Conservation (phyloP, 805 yeast genomes). For the Ogataea kodamae region DNA sequence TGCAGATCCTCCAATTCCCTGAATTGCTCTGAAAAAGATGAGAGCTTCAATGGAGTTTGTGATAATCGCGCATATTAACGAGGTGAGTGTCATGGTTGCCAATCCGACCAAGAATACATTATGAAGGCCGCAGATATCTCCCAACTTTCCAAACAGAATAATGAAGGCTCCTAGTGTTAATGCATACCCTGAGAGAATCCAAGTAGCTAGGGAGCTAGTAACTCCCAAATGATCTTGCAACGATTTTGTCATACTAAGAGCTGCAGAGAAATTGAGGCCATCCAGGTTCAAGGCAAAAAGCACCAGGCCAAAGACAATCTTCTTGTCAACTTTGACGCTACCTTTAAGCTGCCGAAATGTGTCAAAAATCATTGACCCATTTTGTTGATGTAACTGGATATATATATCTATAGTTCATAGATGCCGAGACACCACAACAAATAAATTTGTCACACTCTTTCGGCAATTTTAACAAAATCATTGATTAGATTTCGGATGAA, state of each 20-base stretch:
- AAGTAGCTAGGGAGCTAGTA: slow-evolving; percentile 18
- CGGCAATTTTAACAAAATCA: no score
- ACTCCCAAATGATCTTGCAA: background rate
- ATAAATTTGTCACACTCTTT: no score
- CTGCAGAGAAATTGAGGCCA: background rate
- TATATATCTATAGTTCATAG: no score
- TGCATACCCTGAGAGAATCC: slow-evolving; percentile 43
- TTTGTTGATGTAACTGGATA: no score
- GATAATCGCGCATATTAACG: slow-evolving; percentile 38
- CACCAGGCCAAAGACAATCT: slow-evolving; percentile 10
- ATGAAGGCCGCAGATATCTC: slow-evolving; percentile 40
- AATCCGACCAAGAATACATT: slow-evolving; percentile 25
- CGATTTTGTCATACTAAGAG: background rate
- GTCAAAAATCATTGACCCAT: no score
- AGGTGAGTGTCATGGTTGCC: slow-evolving; percentile 18
- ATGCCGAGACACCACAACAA: no score
- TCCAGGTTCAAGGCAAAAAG: background rate
- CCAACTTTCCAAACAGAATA: slow-evolving; percentile 38
- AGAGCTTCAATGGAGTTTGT: slow-evolving; percentile 31
- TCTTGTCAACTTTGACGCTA: no score
- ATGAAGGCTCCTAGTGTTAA: slow-evolving; percentile 43
- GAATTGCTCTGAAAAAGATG: slow-evolving; percentile 42
- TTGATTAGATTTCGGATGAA: no score
- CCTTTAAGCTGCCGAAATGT: no score
- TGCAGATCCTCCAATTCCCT: slow-evolving; percentile 42